Evolutionary conservation across 495 filamentous ascomycete species (phyloP).

Genomic region (Platismatia glauca): DNA sequence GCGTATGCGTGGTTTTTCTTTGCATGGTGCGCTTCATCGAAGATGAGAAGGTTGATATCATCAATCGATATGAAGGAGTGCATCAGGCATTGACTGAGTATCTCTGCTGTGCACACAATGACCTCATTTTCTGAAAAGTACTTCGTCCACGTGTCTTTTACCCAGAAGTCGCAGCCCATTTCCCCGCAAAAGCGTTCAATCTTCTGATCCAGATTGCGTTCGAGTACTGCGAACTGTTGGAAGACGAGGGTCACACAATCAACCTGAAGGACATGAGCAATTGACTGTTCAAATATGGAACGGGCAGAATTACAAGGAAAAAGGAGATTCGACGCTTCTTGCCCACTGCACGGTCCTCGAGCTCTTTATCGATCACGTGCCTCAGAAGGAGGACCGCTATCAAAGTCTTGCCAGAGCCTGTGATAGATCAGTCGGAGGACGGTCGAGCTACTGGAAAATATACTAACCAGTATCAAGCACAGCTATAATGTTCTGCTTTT

Average conservation of each 20-base stretch:
- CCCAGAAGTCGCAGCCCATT: conserved; percentile 60
- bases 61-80: conserved; percentile 74
- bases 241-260: conserved; percentile 86
- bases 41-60: conserved; percentile 83
- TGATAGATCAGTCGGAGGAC: neutral
- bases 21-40: conserved; percentile 94
- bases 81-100: conserved; percentile 68
- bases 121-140: conserved; percentile 67
- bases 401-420: conserved; percentile 91
- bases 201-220: conserved; percentile 73
- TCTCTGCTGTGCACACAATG: conserved; percentile 88
- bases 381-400: conserved; percentile 85
- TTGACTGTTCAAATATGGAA: neutral
- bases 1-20: conserved; percentile 94
- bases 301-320: conserved; percentile 55
- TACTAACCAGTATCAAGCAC: conserved; percentile 81
- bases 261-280: conserved; percentile 39
- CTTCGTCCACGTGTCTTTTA: conserved; percentile 57
- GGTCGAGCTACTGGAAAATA: neutral
- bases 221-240: conserved; percentile 78
- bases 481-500: conserved; percentile 79
- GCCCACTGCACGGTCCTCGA: conserved; percentile 57
- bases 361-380: conserved; percentile 67
- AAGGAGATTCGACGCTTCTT: conserved; percentile 60
- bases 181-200: conserved; percentile 72